Percentiles rank a stretch among this genome's conserved stretches.
Conservation (phyloP, 2,329 filamentous ascomycete species). For the Scorias spongiosa region DNA sequence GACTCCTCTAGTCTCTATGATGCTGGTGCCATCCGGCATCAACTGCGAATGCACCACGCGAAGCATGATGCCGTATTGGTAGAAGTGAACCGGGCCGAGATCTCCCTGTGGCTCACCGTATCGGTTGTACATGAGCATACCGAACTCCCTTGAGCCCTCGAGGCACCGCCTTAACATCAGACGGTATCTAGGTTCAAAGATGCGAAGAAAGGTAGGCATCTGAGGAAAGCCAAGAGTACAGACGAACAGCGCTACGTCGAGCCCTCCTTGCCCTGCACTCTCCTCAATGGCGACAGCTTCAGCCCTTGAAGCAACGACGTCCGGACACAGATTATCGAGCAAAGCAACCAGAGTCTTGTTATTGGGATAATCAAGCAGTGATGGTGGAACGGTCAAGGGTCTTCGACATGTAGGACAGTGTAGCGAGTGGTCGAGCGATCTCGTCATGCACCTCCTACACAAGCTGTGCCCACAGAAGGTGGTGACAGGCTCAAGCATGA, state of each 20-base stretch:
- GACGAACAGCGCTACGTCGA: constrained; percentile 59
- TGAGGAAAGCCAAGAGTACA: constrained; percentile 68
- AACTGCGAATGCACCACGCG: constrained; percentile 60
- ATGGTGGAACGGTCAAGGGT: constrained; percentile 39
- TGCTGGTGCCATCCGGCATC: constrained; percentile 64
- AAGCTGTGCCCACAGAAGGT: constrained; percentile 82
- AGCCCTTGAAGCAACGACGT: constrained; percentile 44
- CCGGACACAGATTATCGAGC: constrained; percentile 53
- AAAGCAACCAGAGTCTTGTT: constrained; percentile 52
- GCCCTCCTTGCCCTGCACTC: constrained; percentile 37
- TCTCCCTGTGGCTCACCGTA: constrained; percentile 37
- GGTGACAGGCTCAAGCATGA: constrained; percentile 70
- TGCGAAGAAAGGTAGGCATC: constrained; percentile 73
- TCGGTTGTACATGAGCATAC: constrained; percentile 63
- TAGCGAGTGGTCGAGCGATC: constrained; percentile 60
- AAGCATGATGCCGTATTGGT: constrained; percentile 63
- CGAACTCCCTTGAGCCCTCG: constrained; percentile 61
- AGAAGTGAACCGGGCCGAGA: constrained; percentile 42
- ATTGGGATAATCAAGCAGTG: constrained; percentile 33
- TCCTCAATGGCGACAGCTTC: constrained; percentile 44
- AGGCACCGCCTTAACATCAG: constrained; percentile 74
- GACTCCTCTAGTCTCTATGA: constrained; percentile 62
- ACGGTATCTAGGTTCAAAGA: constrained; percentile 86
- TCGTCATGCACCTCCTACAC: constrained; percentile 63
- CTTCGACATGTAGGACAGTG: constrained; percentile 71